Conservation (phyloP, 306 rosid species). For the Quercus robur region DNA sequence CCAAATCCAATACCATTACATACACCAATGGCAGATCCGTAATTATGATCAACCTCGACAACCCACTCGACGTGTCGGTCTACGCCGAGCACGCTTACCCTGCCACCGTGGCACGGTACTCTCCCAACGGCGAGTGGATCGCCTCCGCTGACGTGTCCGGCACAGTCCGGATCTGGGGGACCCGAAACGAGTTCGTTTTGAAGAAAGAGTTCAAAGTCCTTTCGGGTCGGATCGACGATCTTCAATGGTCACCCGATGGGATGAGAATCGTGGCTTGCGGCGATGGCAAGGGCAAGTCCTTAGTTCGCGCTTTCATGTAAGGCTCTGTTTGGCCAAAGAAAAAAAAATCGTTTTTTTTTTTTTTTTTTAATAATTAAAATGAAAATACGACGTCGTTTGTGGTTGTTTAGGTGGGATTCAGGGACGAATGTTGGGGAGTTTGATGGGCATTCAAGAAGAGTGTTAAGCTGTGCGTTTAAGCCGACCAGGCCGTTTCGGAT, state of each 20-base stretch:
- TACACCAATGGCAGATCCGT: constrained; percentile 91
- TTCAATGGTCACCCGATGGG: constrained; percentile 95
- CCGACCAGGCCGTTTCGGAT: constrained; percentile 90
- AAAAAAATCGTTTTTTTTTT: not conserved
- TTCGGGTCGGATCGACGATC: constrained; percentile 91
- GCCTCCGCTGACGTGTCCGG: constrained; percentile 91
- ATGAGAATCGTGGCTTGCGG: constrained; percentile 90
- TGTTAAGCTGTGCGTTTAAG: constrained; percentile 90
- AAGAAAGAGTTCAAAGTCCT: constrained; percentile 90
- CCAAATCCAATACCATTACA: constrained; percentile 60
- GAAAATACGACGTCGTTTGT: not conserved
- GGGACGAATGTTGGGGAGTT: constrained; percentile 96
- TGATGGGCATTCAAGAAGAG: constrained; percentile 90
- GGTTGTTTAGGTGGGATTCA: constrained; percentile 78
- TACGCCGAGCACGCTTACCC: constrained; percentile 90
- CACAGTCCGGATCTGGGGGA: constrained; percentile 88
- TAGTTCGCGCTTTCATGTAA: constrained; percentile 91
- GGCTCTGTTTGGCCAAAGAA: not conserved
- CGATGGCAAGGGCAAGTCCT: constrained; percentile 85
- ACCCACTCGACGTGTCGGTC: constrained; percentile 78
- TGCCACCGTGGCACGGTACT: constrained; percentile 78
- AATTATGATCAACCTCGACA: constrained; percentile 63
- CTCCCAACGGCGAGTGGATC: constrained; percentile 95
- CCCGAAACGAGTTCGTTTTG: constrained; percentile 69
- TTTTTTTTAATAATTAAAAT: too few species aligned